phyloP scores from a whole-genome alignment of 257 asterid species.

The Solanum chmielewskii region DNA sequence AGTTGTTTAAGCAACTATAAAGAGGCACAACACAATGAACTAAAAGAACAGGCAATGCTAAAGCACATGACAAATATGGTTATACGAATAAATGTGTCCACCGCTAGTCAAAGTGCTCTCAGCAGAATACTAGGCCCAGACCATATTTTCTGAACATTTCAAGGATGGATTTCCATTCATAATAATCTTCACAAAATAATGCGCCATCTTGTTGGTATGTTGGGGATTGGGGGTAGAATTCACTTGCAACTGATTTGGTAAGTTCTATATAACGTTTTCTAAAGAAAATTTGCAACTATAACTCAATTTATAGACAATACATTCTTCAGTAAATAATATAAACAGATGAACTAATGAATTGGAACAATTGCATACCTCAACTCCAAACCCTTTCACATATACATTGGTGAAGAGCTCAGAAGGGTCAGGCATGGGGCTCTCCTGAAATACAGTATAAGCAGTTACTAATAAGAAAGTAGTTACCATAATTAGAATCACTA shows the following conservation, averaged over 20 bases:
- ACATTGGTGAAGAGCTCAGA: constrained; percentile 86
- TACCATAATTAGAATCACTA: not conserved
- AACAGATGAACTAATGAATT: not conserved
- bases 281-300: not conserved
- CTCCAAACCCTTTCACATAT: constrained; percentile 72
- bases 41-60: not conserved
- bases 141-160: not conserved
- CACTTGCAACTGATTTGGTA: not conserved
- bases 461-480: not conserved
- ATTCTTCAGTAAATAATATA: not conserved
- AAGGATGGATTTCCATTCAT: not conserved
- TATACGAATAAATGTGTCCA: not conserved
- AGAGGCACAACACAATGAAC: not conserved
- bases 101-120: not conserved
- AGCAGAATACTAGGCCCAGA: not conserved
- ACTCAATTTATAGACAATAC: not conserved
- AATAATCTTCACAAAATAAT: not conserved
- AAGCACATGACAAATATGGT: not conserved
- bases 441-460: constrained; percentile 38
- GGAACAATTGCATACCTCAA: constrained; percentile 48
- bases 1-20: not conserved
- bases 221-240: not conserved
- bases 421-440: constrained; percentile 83
- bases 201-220: not conserved
- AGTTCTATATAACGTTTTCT: not conserved